These are phyloP conservation scores for Aspergillus jensenii DNA, from an alignment of 2,329 filamentous ascomycete species.

Conservation along the genomic window DNA sequence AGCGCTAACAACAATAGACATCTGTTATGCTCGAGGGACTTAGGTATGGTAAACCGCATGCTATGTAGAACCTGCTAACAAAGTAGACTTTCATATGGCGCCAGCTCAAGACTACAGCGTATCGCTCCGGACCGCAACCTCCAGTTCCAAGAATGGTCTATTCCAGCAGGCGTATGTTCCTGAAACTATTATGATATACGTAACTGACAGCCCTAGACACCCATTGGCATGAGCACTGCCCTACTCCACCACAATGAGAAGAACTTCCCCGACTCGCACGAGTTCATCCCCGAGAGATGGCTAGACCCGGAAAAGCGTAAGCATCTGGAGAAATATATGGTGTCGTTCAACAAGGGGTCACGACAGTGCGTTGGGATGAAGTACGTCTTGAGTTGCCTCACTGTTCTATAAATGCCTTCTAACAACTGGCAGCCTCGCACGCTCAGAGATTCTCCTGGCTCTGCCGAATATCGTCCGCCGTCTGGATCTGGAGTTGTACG, in stretches of 20 bases:
- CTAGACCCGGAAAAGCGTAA: constrained; percentile 31
- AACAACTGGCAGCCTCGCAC: constrained; percentile 27
- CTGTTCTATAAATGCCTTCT: not conserved
- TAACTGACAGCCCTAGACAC: constrained; percentile 20
- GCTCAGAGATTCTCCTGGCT: constrained; percentile 33
- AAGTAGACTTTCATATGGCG: constrained; percentile 21
- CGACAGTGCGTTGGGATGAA: constrained; percentile 52
- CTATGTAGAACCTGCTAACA: not conserved
- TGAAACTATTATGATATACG: not conserved
- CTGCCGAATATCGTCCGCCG: constrained; percentile 29
- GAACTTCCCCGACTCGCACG: constrained; percentile 36
- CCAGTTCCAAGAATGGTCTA: constrained; percentile 30
- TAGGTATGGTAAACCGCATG: constrained; percentile 15
- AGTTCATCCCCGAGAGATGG: constrained; percentile 42
- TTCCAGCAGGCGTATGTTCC: constrained; percentile 29
- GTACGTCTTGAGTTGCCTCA: constrained; percentile 12
- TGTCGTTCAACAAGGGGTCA: constrained; percentile 43
- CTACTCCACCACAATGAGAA: constrained; percentile 36
- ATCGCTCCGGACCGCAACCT: constrained; percentile 28
- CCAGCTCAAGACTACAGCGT: constrained; percentile 28
- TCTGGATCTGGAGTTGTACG: constrained; percentile 32
- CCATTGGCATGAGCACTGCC: constrained; percentile 41
- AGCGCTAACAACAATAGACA: constrained; percentile 9
- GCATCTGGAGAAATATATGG: constrained; percentile 36
- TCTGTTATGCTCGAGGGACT: constrained; percentile 30